Base-by-base conservation (phyloP, 805 yeast species). In the Wickerhamomyces xylosicus region DNA sequence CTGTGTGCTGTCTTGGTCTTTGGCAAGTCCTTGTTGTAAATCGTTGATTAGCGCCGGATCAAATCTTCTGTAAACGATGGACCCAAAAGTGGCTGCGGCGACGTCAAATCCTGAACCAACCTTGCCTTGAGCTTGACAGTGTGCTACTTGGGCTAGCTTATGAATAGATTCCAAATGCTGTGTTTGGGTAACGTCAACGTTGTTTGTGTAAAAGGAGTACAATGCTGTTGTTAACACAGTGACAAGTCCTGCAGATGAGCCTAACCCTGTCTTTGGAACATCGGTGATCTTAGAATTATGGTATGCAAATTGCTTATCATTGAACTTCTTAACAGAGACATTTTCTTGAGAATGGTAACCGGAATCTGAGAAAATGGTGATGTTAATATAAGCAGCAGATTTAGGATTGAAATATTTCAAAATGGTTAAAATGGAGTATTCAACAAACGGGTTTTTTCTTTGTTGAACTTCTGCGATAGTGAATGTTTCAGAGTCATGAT, bases 91-190 rank as follows among this genome's bases (percentile, higher is more conserved):
- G 0, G 98, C 98, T 19, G 97, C 80, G 0, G 95, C 97, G 33
- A 92, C 95, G 56, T 92, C 98, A 59, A 92, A 92, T 0, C 98
- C 98, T 3, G 96, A 86, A 0, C 98, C 98, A 19, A 92, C 79
- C 58, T 92, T 92, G 25, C 85, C 85, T 58, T 92, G 98, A 3
- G 98, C 97, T 41, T 75, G 71, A 57, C 96, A 89, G 58, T 92
- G 98, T 0, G 95, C 81, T 8, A 85, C 66, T 57, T 92, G 98
- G 1, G 96, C 75, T 20, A 86, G 59, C 50, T 86, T 90, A 57
- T 92, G 97, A 28, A 90, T 66, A n/a, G 57, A 43, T 4, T 49
- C 47, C 20, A 64, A 46, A 22, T 57, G 54, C 4, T 36, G 16
- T 0, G 35, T 27, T 7, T 57, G 44, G 0, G 42, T 32, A 3